phyloP scores from a whole-genome alignment of 768 basidiomycete genomes.

The Serendipita sp. region DNA sequence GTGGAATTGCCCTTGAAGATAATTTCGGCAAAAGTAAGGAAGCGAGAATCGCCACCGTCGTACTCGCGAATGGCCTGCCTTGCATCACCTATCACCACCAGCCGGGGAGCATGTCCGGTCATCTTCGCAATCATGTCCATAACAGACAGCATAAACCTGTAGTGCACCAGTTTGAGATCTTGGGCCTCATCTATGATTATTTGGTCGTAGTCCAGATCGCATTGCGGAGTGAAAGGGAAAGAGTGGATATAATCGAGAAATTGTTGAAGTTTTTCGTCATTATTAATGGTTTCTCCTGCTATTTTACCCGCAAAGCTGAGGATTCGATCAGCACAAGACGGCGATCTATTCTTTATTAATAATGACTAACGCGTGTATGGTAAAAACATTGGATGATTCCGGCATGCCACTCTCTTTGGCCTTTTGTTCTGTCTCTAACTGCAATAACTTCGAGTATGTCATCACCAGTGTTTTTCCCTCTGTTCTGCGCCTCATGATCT shows the following conservation, averaged over 20 bases:
- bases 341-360: not conserved
- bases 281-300: not conserved
- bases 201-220: not conserved
- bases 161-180: not conserved
- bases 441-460: not conserved
- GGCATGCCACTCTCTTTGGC: not conserved
- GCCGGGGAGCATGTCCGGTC: not conserved
- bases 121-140: not conserved
- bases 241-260: not conserved
- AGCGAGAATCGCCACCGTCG: conserved; percentile 4
- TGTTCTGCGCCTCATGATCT: no score
- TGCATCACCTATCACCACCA: conserved; percentile 3
- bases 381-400: not conserved
- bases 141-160: not conserved
- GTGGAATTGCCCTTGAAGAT: not conserved
- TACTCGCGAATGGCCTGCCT: conserved; percentile 8
- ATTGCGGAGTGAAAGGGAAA: not conserved
- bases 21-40: not conserved
- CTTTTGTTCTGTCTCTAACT: not conserved
- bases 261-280: not conserved
- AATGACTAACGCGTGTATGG: not conserved
- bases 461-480: not conserved
- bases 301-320: not conserved
- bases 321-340: not conserved
- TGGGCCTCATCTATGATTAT: conserved; percentile 8